These are phyloP conservation scores for Deinandra increscens DNA, from an alignment of 129 eudicot species.

Conservation along the genomic window DNA sequence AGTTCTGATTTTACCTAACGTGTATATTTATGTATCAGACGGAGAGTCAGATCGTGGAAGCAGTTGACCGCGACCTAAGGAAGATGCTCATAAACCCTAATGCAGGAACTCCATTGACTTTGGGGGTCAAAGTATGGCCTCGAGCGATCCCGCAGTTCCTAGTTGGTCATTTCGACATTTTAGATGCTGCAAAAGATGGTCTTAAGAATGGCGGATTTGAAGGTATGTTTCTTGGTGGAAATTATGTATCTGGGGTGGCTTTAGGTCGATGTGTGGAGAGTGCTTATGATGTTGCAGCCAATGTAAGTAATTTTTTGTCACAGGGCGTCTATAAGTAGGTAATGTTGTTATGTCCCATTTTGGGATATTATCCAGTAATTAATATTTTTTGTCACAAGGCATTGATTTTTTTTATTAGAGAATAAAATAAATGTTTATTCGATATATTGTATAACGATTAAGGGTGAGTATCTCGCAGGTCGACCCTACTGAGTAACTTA, in stretches of 20 bases:
- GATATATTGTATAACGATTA: no score
- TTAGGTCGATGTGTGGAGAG: conserved; percentile 90
- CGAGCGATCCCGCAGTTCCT: conserved; percentile 89
- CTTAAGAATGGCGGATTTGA: conserved; percentile 48
- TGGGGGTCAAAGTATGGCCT: conserved; percentile 90
- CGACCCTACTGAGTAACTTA: no score
- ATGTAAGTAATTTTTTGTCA: conserved; percentile 61
- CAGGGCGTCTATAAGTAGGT: conserved; percentile 43
- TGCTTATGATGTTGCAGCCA: conserved; percentile 77
- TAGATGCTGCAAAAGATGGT: conserved; percentile 64
- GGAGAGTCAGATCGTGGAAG: conserved; percentile 72
- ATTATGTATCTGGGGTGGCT: conserved; percentile 88
- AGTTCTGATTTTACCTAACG: no score
- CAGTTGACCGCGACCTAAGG: conserved; percentile 88
- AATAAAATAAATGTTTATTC: no score
- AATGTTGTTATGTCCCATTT: not conserved
- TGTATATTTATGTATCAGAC: conserved; percentile 41
- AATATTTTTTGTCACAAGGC: conserved; percentile 18
- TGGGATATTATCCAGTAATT: not conserved
- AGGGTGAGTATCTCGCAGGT: no score
- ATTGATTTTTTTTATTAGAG: not conserved
- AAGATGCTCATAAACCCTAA: conserved; percentile 76
- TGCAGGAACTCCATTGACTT: conserved; percentile 56
- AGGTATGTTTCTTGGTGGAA: conserved; percentile 88
- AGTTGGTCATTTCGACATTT: conserved; percentile 70